Base-by-base conservation (phyloP, 2,329 filamentous ascomycete genomes). In the Aspergillus chevalieri region DNA sequence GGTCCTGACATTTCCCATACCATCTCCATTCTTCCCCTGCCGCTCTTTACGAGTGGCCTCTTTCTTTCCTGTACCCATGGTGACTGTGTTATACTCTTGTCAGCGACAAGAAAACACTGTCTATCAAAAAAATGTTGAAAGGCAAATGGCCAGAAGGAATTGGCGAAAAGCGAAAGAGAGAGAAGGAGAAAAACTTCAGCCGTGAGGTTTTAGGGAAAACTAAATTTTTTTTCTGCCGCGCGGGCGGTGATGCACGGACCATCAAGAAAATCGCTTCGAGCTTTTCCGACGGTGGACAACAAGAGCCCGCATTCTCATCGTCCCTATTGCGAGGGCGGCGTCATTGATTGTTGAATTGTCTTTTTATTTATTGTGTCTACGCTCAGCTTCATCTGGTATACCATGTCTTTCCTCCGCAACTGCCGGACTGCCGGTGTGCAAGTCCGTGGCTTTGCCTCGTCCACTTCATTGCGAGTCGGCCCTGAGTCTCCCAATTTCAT, bases 11-110 rank as follows among this genome's bases (percentile, higher is more conserved):
- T 97, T 97, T 63, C 75, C 84, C 82, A 95, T 89, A 69, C 89
- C 89, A 82, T 93, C 86, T 58, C 82, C 81, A 45, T 81, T 81
- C 75, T 91, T 92, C 60, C 89, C 89, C 80, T 96, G 84, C 70
- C 90, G 87, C 76, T 80, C 80, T 69, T 87, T 86, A 74, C 92
- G 85, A 69, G 77, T 81, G 57, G 83, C 84, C 74, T 97, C 92
- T 74, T 96, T 96, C 80, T 97, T 97, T 64, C 83, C 85, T 63
- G 84, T 86, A 73, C 90, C 90, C 90, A 95, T 95, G 39, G 52
- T 76, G 66, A 58, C 52, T 49, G 47, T 50, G 49, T 30, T 30
- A 12, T 12, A 56, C 48, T 51, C 58, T 50, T 54, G 49, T 48
- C 26, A 53, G 46, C 51, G 28, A 42, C 39, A 50, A 52, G 47